Evolutionary conservation across 495 filamentous ascomycete genomes (phyloP).

Genomic region (Xylona heveae): DNA sequence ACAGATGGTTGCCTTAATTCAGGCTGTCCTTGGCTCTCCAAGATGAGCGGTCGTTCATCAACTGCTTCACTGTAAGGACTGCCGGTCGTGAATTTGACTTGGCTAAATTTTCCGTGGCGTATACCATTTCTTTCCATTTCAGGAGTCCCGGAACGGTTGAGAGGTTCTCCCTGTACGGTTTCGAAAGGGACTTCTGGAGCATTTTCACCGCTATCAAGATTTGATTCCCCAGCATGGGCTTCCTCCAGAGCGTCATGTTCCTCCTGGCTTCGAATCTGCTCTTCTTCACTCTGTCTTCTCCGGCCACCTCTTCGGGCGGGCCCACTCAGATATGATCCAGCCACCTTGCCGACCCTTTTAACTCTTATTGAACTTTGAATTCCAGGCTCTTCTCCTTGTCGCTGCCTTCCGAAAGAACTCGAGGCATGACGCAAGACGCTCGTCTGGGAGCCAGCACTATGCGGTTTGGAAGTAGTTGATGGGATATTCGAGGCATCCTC

Average conservation of each 20-base stretch:
- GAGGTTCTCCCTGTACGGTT: too few relatives aligned
- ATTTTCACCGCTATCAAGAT: not conserved
- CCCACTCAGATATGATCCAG: slow-evolving; percentile 52
- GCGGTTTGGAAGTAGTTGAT: slow-evolving; percentile 17
- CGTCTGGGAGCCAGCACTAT: slow-evolving; percentile 16
- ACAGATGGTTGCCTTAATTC: slow-evolving; percentile 21
- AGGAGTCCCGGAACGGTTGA: too few relatives aligned
- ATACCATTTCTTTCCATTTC: too few relatives aligned
- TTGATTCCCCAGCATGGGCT: not conserved
- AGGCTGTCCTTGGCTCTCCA: slow-evolving; percentile 8
- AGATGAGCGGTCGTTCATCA: not conserved
- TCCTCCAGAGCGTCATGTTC: slow-evolving; percentile 12
- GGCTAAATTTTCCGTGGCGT: not conserved
- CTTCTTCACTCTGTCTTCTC: slow-evolving; percentile 54
- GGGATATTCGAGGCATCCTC: slow-evolving; percentile 20
- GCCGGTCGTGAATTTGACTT: slow-evolving; percentile 4
- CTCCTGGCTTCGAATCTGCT: slow-evolving; percentile 15
- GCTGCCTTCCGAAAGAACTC: slow-evolving; percentile 26
- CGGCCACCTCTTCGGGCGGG: slow-evolving; percentile 49
- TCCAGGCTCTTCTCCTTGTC: slow-evolving; percentile 30
- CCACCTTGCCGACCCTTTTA: slow-evolving; percentile 49
- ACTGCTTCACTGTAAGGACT: slow-evolving; percentile 3
- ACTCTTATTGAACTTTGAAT: slow-evolving; percentile 47
- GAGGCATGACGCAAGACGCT: slow-evolving; percentile 27
- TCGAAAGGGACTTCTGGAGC: too few relatives aligned